phyloP scores from a whole-genome alignment of 1,284 basidiomycete species.

The Ustilago tritici region DNA sequence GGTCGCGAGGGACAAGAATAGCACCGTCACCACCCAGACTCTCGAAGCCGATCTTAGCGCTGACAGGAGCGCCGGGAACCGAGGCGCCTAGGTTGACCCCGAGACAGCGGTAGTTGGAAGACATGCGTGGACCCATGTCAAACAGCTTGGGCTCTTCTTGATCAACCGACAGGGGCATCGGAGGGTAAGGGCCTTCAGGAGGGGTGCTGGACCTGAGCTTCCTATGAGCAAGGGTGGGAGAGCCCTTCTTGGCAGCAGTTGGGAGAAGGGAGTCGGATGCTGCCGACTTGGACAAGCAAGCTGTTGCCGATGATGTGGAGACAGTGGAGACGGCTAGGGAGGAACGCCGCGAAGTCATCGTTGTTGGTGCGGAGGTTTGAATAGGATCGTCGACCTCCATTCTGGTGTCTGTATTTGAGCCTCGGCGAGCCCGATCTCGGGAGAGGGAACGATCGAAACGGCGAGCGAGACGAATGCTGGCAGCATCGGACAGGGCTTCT shows the following conservation, averaged over 20 bases:
- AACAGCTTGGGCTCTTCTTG: constrained; percentile 49
- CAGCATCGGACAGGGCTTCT: constrained; percentile 33
- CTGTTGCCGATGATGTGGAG: constrained; percentile 7
- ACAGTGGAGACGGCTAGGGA: constrained; percentile 16
- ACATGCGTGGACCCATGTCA: constrained; percentile 58
- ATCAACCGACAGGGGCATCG: constrained; percentile 55
- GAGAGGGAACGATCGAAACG: constrained; percentile 32
- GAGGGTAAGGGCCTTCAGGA: constrained; percentile 46
- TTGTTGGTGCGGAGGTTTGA: background rate
- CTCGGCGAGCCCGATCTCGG: constrained; percentile 22
- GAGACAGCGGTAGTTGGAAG: constrained; percentile 50
- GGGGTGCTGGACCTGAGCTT: constrained; percentile 44
- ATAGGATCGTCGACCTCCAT: constrained; percentile 24
- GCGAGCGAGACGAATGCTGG: constrained; percentile 40
- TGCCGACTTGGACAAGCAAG: constrained; percentile 16
- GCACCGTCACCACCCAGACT: constrained; percentile 58
- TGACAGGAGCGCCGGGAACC: constrained; percentile 43
- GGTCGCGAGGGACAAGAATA: constrained; percentile 57
- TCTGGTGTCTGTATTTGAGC: constrained; percentile 8
- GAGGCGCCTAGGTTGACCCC: constrained; percentile 39
- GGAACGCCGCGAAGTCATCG: constrained; percentile 16
- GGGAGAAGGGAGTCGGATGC: constrained; percentile 31
- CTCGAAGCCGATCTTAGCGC: constrained; percentile 54
- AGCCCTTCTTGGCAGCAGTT: constrained; percentile 19
- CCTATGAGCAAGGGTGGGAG: constrained; percentile 24